A percentile compares a stretch with the other conserved stretches of the same genome.
These are phyloP conservation scores for Claviceps pazoutovae DNA, from an alignment of 2,329 filamentous ascomycete genomes.

Conservation along the genomic window DNA sequence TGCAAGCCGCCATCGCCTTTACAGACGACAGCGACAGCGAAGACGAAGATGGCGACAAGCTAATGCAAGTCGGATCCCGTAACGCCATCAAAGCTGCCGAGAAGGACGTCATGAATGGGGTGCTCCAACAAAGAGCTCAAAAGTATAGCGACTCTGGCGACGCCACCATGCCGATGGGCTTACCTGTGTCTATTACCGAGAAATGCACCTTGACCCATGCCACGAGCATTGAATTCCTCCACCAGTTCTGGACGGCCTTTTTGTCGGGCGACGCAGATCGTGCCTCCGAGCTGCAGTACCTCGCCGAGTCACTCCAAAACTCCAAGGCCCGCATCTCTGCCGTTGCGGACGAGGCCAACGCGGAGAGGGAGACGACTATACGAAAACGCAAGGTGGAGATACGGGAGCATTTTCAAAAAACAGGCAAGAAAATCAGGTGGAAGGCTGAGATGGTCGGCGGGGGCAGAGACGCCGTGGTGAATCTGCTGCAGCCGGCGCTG, in stretches of 20 bases:
- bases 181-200: constrained; percentile 40
- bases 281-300: constrained; percentile 64
- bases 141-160: constrained; percentile 36
- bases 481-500: constrained; percentile 62
- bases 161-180: constrained; percentile 37
- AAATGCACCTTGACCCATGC: constrained; percentile 63
- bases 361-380: constrained; percentile 53
- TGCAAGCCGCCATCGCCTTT: constrained; percentile 52
- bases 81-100: constrained; percentile 50
- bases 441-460: constrained; percentile 57
- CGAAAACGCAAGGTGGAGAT: constrained; percentile 55
- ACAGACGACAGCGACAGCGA: constrained; percentile 57
- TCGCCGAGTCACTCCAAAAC: constrained; percentile 68
- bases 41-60: constrained; percentile 37
- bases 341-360: constrained; percentile 68
- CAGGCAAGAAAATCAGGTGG: constrained; percentile 58
- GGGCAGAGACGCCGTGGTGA: constrained; percentile 60
- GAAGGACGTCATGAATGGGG: constrained; percentile 49
- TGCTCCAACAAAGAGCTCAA: constrained; percentile 47
- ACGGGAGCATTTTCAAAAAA: constrained; percentile 54
- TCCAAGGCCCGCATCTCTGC: constrained; percentile 67
- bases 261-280: constrained; percentile 75
- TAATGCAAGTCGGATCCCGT: constrained; percentile 53
- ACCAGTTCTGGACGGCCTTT: constrained; percentile 92
- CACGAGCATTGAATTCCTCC: constrained; percentile 88